Percentiles rank a stretch among this genome's conserved stretches.
Conservation (phyloP, 2,329 filamentous ascomycete species). For the Fusarium pilosicola region DNA sequence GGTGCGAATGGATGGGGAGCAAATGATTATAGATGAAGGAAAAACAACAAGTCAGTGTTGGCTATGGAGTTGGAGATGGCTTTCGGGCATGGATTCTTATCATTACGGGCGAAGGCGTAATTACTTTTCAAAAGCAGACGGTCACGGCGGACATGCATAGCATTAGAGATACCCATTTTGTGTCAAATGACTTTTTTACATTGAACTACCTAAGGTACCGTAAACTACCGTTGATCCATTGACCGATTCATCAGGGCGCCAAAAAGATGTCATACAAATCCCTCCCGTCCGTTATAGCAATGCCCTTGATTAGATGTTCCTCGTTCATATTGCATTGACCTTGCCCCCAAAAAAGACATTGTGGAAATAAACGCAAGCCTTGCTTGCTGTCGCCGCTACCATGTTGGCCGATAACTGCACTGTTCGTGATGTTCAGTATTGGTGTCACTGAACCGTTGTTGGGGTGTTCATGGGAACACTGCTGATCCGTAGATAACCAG, state of each 20-base stretch:
- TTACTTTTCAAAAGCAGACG: not conserved
- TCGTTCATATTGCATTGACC: no score
- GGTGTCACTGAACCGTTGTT: not conserved
- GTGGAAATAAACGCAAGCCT: not conserved
- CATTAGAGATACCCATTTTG: slow-evolving; percentile 38
- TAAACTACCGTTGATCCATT: not conserved
- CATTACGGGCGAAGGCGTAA: slow-evolving; percentile 2
- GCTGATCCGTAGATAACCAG: not conserved
- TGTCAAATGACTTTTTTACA: slow-evolving; percentile 5
- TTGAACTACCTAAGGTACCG: not conserved
- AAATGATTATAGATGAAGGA: slow-evolving; percentile 8
- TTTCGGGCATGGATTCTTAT: not conserved
- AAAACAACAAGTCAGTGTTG: not conserved
- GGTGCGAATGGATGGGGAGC: not conserved
- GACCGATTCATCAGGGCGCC: not conserved
- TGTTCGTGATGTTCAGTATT: not conserved
- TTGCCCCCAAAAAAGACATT: no score
- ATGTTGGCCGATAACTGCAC: not conserved
- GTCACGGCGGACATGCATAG: slow-evolving; percentile 25
- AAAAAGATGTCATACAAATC: not conserved
- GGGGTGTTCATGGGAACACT: not conserved
- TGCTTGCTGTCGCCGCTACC: no score
- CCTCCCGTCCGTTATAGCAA: not conserved
- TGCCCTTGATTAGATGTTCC: not conserved
- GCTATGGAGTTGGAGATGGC: not conserved